These are phyloP conservation scores for Colletotrichum filicis DNA, from an alignment of 2,329 filamentous ascomycete species.

Conservation along the genomic window DNA sequence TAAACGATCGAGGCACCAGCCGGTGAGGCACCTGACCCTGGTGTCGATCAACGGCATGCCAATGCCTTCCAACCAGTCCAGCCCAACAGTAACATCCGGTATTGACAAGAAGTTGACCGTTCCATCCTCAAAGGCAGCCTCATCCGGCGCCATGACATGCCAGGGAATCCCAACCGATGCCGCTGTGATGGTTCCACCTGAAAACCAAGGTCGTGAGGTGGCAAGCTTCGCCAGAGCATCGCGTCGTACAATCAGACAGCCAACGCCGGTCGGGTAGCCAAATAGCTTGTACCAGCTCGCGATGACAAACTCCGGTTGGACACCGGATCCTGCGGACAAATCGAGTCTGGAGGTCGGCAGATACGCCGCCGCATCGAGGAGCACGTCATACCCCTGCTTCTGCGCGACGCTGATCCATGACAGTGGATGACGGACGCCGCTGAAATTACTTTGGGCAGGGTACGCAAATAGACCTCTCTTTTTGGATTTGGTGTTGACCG, in stretches of 20 bases:
- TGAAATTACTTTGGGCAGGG: constrained; percentile 59
- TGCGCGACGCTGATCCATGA: constrained; percentile 49
- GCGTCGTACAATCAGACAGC: constrained; percentile 49
- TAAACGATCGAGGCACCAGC: constrained; percentile 47
- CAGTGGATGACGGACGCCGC: constrained; percentile 53
- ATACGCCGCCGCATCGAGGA: constrained; percentile 53
- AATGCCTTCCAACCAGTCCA: constrained; percentile 48
- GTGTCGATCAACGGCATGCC: constrained; percentile 42
- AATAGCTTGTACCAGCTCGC: constrained; percentile 56
- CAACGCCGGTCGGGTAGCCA: constrained; percentile 54
- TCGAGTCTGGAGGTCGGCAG: constrained; percentile 50
- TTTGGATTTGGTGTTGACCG: too few species aligned
- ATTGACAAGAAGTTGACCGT: constrained; percentile 53
- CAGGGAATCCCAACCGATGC: constrained; percentile 45
- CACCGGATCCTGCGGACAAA: constrained; percentile 37
- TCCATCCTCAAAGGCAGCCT: constrained; percentile 52
- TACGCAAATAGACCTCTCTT: constrained; percentile 53
- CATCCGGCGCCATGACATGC: constrained; percentile 42
- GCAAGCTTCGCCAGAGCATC: constrained; percentile 44
- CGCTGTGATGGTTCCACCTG: constrained; percentile 50
- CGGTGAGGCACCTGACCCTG: constrained; percentile 50
- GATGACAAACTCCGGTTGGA: constrained; percentile 51
- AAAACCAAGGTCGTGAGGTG: constrained; percentile 50
- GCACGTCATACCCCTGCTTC: constrained; percentile 50
- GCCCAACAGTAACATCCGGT: constrained; percentile 49